These are phyloP conservation scores for Carpinus fangiana DNA, from an alignment of 306 rosid genomes.

Conservation along the genomic window DNA sequence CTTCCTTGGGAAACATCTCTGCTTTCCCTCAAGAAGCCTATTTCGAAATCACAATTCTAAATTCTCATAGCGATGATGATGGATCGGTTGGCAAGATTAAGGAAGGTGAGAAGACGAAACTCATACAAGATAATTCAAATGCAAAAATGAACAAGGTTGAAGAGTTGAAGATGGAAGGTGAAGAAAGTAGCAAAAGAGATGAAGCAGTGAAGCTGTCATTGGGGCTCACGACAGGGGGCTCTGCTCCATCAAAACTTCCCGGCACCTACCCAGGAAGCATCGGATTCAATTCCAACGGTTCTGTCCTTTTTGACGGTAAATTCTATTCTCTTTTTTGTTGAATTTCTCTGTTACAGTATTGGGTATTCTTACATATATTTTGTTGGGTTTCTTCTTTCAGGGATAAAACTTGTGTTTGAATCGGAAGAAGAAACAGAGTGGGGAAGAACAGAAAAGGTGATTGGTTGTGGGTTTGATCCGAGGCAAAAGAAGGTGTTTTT, in stretches of 20 bases:
- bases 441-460: conserved; percentile 65
- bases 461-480: conserved; percentile 93
- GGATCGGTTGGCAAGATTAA: conserved; percentile 40
- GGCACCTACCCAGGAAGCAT: conserved; percentile 87
- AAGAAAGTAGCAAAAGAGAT: conserved; percentile 36
- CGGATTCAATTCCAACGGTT: conserved; percentile 90
- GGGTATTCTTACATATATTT: background rate
- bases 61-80: conserved; percentile 35
- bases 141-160: conserved; percentile 47
- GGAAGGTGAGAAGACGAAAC: conserved; percentile 76
- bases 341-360: background rate
- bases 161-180: conserved; percentile 51
- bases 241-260: conserved; percentile 64
- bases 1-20: conserved; percentile 62
- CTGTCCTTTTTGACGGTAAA: conserved; percentile 88
- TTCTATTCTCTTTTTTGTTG: background rate
- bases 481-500: conserved; percentile 77
- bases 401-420: conserved; percentile 62
- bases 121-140: conserved; percentile 48
- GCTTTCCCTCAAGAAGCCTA: conserved; percentile 89
- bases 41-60: conserved; percentile 75
- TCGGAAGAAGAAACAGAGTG: conserved; percentile 66
- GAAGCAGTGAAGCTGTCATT: conserved; percentile 59
- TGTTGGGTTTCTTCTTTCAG: conserved; percentile 38
- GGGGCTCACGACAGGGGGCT: conserved; percentile 64